These are phyloP conservation scores for Gleditsia sinensis DNA, from an alignment of 306 rosid genomes.

Conservation along the genomic window DNA sequence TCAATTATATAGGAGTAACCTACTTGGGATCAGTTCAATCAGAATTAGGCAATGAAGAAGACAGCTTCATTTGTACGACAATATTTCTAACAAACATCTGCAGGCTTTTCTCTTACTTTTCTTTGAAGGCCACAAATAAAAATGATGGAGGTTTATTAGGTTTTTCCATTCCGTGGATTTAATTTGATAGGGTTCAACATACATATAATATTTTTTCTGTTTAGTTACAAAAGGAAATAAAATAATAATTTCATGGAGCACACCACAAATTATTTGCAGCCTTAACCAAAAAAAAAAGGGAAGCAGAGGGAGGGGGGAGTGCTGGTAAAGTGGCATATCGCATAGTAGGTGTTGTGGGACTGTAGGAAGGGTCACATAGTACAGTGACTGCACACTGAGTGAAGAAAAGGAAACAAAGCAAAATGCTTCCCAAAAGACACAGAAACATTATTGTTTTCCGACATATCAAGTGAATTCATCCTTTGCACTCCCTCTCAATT, in stretches of 20 bases:
- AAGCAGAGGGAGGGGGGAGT: constrained; percentile 32
- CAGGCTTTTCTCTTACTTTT: constrained; percentile 9
- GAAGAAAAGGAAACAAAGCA: constrained; percentile 45
- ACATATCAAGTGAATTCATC: constrained; percentile 42
- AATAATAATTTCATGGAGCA: constrained; percentile 20
- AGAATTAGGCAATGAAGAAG: neutral
- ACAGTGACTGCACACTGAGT: constrained; percentile 53
- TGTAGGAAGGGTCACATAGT: constrained; percentile 40
- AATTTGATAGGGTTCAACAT: neutral
- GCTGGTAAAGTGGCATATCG: too few species aligned
- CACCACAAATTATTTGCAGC: constrained; percentile 40
- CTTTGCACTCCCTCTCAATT: constrained; percentile 29
- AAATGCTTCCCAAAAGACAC: constrained; percentile 43
- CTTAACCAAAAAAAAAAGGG: constrained; percentile 41
- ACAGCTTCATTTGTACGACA: constrained; percentile 15
- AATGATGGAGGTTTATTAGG: neutral
- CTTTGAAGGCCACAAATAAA: constrained; percentile 16
- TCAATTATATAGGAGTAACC: neutral
- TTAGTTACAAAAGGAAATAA: constrained; percentile 1
- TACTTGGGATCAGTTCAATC: constrained; percentile 7
- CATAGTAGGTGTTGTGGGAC: constrained; percentile 32
- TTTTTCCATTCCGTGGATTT: neutral
- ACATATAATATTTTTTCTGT: neutral
- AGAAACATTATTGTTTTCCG: constrained; percentile 41
- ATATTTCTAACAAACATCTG: constrained; percentile 8